Percentiles rank a stretch among this genome's conserved stretches.
Evolutionary conservation across 805 yeast species (phyloP).

Genomic region (Scheffersomyces spartinae): DNA sequence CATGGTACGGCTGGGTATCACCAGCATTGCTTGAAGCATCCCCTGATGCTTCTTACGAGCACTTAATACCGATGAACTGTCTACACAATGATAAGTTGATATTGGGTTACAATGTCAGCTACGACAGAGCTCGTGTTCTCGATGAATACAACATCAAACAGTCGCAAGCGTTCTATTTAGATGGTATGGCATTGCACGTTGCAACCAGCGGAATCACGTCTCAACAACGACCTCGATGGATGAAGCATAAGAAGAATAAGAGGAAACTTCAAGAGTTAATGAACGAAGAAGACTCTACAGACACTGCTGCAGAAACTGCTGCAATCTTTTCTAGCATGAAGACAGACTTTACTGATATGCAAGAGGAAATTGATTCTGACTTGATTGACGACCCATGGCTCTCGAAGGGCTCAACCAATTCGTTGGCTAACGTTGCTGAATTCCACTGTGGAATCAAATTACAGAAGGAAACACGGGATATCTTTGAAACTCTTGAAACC

Average conservation of each 20-base stretch:
- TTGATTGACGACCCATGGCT: conserved; percentile 81
- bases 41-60: conserved; percentile 29
- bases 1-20: conserved; percentile 95
- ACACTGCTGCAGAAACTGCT: conserved; percentile 4
- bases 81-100: conserved; percentile 40
- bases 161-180: conserved; percentile 70
- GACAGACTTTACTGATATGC: too few relatives aligned
- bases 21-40: conserved; percentile 61
- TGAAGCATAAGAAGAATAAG: conserved; percentile 38
- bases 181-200: conserved; percentile 87
- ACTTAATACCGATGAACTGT: conserved; percentile 68
- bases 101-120: conserved; percentile 85
- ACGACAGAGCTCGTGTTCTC: conserved; percentile 73
- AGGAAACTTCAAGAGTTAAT: conserved; percentile 7
- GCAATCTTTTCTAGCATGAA: too few relatives aligned
- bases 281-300: conserved; percentile 8
- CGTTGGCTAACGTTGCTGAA: conserved; percentile 66
- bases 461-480: conserved; percentile 58
- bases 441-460: conserved; percentile 63
- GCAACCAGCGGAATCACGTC: conserved; percentile 91
- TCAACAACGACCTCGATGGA: conserved; percentile 74
- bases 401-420: conserved; percentile 60
- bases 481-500: conserved; percentile 45
- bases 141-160: conserved; percentile 70
- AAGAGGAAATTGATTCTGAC: conserved; percentile 14